These are phyloP conservation scores for Linum usitatissimum DNA, from an alignment of 345 rosid genomes.

Conservation along the genomic window DNA sequence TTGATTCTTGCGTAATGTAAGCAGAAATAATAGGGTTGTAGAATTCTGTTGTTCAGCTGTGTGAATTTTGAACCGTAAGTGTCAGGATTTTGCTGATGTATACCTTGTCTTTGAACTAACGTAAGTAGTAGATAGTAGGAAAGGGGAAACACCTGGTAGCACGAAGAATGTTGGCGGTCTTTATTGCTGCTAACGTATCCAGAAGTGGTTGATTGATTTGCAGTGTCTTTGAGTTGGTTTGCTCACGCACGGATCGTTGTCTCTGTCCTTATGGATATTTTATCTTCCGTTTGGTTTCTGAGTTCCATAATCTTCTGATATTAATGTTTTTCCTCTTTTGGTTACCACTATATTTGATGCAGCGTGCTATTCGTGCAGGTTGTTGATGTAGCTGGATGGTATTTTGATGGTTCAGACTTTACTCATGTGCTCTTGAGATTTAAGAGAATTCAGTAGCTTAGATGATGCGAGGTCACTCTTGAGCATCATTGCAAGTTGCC, in stretches of 20 bases:
- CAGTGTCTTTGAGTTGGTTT: background rate
- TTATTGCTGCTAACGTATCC: background rate
- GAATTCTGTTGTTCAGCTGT: background rate
- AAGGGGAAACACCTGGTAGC: background rate
- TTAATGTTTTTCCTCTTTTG: background rate
- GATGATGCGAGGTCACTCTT: background rate
- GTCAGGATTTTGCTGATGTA: background rate
- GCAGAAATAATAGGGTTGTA: background rate
- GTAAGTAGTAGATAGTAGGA: background rate
- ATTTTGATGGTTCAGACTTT: background rate
- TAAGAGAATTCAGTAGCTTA: background rate
- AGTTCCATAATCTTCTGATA: background rate
- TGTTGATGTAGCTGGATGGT: background rate
- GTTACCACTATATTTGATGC: background rate
- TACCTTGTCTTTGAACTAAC: background rate
- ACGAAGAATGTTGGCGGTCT: background rate
- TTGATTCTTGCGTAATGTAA: background rate
- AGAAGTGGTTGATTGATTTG: background rate
- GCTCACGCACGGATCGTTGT: background rate
- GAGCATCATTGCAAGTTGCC: background rate
- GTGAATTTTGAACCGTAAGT: background rate
- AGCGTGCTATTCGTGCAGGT: background rate
- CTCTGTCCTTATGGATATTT: background rate
- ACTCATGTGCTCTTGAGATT: background rate
- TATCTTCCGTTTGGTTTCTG: background rate